Evolutionary conservation across 805 yeast genomes (phyloP), one percentile per base, ranked within the genome.

Genomic region (Metschnikowia reukaufii): DNA sequence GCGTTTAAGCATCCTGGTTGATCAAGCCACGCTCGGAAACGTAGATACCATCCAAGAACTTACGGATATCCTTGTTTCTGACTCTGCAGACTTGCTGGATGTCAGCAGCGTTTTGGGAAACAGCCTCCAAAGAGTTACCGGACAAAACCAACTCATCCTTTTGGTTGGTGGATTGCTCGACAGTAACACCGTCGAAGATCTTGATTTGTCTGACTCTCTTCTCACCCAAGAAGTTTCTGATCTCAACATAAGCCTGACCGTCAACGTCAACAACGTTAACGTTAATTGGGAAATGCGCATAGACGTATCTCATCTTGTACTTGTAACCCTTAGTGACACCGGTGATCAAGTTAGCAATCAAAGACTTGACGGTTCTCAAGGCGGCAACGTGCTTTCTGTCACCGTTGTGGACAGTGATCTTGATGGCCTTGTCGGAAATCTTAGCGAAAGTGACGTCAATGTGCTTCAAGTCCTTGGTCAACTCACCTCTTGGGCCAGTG

Each of bases 281-380:
- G 79, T 94, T 94, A 79, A 95, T 94, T 76, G 99, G 99, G 96
- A 94, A 94, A 88, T 94, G 99, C 85, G 99, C 99, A 74, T 92
- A 95, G 59, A 94, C 99, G 77, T 89, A 91, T 84, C 98, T 90
- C 97, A 94, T 86, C 88, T 94, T 94, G 94, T 94, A 94, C 80
- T 88, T 84, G 96, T 79, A 92, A 78, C 98, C 99, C 82, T 84
- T 84, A 74, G 99, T 94, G 73, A 94, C 99, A 87, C 99, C 99
- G 63, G 87, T 88, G 78, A 94, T 76, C 84, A 94, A 77, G 88
- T 94, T 94, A 72, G 88, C 72, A 67, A 94, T 82, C 73, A 94
- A 80, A 60, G 98, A 88, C 81, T 89, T 91, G 76, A 94, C 98
- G 56, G 99, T 92, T 84, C 98, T 91, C 74, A 94, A 82, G 70